A percentile compares a stretch with the other conserved stretches of the same genome.
Conservation (phyloP, 148 eudicot genomes). For the Simmondsia chinensis region DNA sequence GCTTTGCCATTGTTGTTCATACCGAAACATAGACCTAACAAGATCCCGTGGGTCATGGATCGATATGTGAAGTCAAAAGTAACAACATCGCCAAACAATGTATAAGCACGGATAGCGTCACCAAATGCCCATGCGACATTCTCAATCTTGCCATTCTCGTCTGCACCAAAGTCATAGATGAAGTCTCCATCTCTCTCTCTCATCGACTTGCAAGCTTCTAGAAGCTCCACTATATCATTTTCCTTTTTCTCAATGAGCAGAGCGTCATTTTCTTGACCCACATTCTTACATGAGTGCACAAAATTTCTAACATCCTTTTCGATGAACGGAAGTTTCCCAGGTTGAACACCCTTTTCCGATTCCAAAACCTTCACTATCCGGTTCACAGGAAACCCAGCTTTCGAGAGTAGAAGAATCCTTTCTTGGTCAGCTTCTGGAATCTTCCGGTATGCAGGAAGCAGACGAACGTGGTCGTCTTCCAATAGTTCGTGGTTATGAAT, state of each 20-base stretch:
- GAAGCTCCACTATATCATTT: slow-evolving; percentile 43
- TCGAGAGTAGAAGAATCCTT: slow-evolving; percentile 53
- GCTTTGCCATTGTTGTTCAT: slow-evolving; percentile 53
- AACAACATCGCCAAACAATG: slow-evolving; percentile 50
- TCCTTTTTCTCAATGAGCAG: slow-evolving; percentile 47
- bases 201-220: slow-evolving; percentile 52
- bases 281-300: slow-evolving; percentile 47
- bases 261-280: slow-evolving; percentile 46
- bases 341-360: slow-evolving; percentile 53
- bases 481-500: slow-evolving; percentile 68
- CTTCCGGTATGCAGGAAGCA: slow-evolving; percentile 72
- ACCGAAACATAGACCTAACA: slow-evolving; percentile 58
- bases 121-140: slow-evolving; percentile 62
- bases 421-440: slow-evolving; percentile 65
- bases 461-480: slow-evolving; percentile 70
- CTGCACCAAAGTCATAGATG: slow-evolving; percentile 40
- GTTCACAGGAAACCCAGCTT: slow-evolving; percentile 72
- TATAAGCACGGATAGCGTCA: slow-evolving; percentile 35
- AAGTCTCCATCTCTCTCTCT: slow-evolving; percentile 38
- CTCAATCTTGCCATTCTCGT: slow-evolving; percentile 47
- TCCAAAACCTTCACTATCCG: slow-evolving; percentile 53
- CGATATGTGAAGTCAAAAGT: slow-evolving; percentile 52
- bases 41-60: slow-evolving; percentile 53
- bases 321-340: slow-evolving; percentile 59
- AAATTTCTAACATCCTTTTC: slow-evolving; percentile 71